A percentile compares a stretch with the other conserved stretches of the same genome.
phyloP scores from a whole-genome alignment of 2,329 filamentous ascomycete species.

The Monosporascus ibericus region DNA sequence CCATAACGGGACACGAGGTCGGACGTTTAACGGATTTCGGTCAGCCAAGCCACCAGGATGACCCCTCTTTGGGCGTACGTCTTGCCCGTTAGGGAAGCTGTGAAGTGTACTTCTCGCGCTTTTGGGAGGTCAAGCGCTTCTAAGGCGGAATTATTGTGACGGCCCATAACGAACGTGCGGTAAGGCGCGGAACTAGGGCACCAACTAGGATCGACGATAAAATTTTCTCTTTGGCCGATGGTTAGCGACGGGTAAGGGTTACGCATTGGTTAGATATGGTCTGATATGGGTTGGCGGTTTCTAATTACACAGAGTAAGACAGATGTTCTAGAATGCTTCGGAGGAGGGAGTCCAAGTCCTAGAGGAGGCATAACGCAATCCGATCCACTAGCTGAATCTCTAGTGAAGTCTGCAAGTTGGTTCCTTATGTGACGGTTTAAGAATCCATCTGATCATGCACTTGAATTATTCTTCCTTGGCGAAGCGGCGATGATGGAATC shows the following conservation, averaged over 20 bases:
- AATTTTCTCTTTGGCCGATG: neutral
- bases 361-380: too few species aligned
- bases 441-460: too few species aligned
- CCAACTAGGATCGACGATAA: neutral
- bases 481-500: too few species aligned
- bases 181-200: neutral
- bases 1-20: neutral
- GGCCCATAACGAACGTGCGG: neutral
- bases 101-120: constrained; percentile 5
- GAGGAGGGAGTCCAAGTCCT: too few species aligned
- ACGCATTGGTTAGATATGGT: neutral
- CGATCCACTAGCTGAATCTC: too few species aligned
- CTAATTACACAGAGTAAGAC: too few species aligned
- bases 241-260: neutral
- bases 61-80: constrained; percentile 2
- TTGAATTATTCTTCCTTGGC: too few species aligned
- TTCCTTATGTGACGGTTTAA: too few species aligned
- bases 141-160: too few species aligned
- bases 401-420: too few species aligned
- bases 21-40: neutral
- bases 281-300: too few species aligned
- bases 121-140: too few species aligned
- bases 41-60: constrained; percentile 9
- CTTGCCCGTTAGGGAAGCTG: constrained; percentile 17
- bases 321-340: neutral